Evolutionary conservation across 768 basidiomycete species (phyloP).

Genomic region (Termitomyces sp.): DNA sequence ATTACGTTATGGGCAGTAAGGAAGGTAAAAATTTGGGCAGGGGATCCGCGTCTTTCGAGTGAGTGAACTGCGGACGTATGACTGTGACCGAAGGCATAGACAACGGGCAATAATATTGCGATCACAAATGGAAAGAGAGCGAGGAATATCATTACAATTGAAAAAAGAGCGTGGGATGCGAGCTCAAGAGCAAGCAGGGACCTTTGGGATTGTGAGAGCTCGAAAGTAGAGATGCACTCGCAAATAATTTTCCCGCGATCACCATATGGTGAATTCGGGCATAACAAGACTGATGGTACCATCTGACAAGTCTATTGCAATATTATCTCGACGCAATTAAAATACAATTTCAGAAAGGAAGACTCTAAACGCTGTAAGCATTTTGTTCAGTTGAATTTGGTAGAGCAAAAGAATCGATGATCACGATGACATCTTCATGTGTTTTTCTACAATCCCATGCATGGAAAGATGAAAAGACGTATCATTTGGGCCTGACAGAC

Average conservation of each 20-base stretch:
- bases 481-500: conserved; percentile 7
- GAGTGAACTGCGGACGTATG: conserved; percentile 4
- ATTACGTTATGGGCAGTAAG: conserved; percentile 47
- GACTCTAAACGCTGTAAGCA: neutral
- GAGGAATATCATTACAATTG: conserved; percentile 7
- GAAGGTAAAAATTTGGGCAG: conserved; percentile 29
- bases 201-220: neutral
- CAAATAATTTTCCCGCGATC: conserved; percentile 6
- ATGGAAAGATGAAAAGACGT: neutral
- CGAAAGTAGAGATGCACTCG: neutral
- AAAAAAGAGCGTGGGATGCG: conserved; percentile 36
- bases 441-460: neutral
- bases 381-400: neutral
- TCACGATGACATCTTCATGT: neutral
- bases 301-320: neutral
- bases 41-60: conserved; percentile 20
- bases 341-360: neutral
- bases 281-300: too few relatives aligned
- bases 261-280: neutral
- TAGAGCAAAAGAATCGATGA: neutral
- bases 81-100: conserved; percentile 3
- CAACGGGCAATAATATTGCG: neutral
- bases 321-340: neutral
- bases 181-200: conserved; percentile 18
- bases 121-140: conserved; percentile 3